phyloP scores from a whole-genome alignment of 2,329 filamentous ascomycete species.

The Tolypocladium ovalisporum region DNA sequence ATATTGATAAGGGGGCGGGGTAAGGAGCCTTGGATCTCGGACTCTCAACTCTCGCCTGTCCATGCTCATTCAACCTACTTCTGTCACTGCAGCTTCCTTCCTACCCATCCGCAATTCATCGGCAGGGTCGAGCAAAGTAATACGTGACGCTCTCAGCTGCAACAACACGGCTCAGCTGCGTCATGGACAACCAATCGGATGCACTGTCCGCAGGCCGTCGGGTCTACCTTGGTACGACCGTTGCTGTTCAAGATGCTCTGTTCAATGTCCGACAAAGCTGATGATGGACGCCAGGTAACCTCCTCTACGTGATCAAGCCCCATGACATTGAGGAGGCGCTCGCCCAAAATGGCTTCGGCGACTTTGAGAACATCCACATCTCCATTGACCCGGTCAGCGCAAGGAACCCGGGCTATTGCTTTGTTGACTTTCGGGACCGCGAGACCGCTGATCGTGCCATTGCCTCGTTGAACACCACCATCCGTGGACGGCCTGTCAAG shows the following conservation, averaged over 20 bases:
- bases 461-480: conserved; percentile 37
- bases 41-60: too few species aligned
- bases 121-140: neutral
- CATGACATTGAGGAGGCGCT: conserved; percentile 52
- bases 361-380: conserved; percentile 50
- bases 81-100: too few species aligned
- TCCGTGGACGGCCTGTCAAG: conserved; percentile 50
- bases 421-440: conserved; percentile 52
- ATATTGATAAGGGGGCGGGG: too few species aligned
- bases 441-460: conserved; percentile 44
- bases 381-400: conserved; percentile 57
- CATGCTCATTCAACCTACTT: too few species aligned
- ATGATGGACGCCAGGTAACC: conserved; percentile 28
- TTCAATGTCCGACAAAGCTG: neutral
- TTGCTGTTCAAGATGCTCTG: neutral
- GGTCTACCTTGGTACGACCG: conserved; percentile 43
- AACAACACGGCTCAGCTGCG: neutral
- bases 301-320: conserved; percentile 40
- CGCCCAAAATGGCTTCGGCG: conserved; percentile 25
- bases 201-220: conserved; percentile 24
- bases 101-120: neutral
- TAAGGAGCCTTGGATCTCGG: too few species aligned
- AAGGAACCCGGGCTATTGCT: conserved; percentile 61
- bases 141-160: neutral
- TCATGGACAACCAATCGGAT: conserved; percentile 2